A percentile compares a stretch with the other conserved stretches of the same genome.
phyloP scores from a whole-genome alignment of 805 yeast species.

The Dipodascopsis uninucleata region DNA sequence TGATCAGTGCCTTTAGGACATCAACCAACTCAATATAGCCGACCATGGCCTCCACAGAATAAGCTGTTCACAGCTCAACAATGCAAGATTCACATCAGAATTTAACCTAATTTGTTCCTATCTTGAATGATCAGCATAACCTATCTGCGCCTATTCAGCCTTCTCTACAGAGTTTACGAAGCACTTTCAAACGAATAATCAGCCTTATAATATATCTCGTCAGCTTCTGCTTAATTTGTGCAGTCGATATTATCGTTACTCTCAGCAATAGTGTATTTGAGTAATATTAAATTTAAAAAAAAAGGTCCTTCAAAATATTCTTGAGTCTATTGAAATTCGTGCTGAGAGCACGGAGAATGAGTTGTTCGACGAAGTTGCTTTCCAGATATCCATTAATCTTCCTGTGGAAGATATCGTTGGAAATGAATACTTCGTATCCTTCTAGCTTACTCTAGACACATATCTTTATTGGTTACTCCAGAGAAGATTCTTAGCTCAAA shows the following conservation, averaged over 20 bases:
- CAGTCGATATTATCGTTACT: constrained; percentile 1
- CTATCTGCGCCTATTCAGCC: neutral
- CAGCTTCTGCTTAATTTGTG: neutral
- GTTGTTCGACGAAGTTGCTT: constrained; percentile 11
- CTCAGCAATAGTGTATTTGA: no score
- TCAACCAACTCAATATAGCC: constrained; percentile 12
- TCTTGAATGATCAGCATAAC: neutral
- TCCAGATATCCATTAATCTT: constrained; percentile 17
- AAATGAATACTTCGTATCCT: constrained; percentile 12
- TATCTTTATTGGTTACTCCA: constrained; percentile 15
- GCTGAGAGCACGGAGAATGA: constrained; percentile 4
- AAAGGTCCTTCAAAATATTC: constrained; percentile 16
- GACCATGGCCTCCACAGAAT: constrained; percentile 21
- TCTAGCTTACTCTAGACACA: constrained; percentile 19
- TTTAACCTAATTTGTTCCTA: constrained; percentile 1
- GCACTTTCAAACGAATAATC: neutral
- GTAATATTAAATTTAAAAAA: neutral
- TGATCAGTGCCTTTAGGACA: constrained; percentile 16
- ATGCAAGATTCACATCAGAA: constrained; percentile 1
- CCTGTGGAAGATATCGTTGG: constrained; percentile 14
- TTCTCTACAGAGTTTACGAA: neutral
- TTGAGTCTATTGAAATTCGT: constrained; percentile 9
- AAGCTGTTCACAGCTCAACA: constrained; percentile 13
- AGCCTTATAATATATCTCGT: neutral
- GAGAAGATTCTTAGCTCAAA: constrained; percentile 10